These are phyloP conservation scores for Daldinia decipiens DNA, from an alignment of 495 filamentous ascomycete species.

Conservation along the genomic window DNA sequence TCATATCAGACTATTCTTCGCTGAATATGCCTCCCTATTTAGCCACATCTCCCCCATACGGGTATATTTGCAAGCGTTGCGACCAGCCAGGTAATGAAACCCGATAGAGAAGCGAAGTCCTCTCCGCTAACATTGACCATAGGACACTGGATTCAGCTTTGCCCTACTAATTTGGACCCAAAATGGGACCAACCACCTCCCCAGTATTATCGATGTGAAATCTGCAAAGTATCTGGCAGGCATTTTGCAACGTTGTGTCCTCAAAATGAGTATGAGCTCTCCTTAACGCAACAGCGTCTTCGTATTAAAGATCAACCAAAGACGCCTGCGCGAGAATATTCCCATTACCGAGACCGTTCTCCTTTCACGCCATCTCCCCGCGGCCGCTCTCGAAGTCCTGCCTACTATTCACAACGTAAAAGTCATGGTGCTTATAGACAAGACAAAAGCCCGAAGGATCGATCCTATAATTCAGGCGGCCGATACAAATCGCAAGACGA, in stretches of 20 bases:
- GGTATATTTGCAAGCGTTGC: conserved; percentile 54
- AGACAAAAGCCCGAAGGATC: conserved; percentile 10
- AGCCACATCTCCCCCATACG: neutral
- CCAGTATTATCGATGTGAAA: conserved; percentile 48
- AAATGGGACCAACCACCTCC: conserved; percentile 46
- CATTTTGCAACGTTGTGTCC: conserved; percentile 53
- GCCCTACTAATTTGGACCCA: conserved; percentile 57
- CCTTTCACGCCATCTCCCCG: conserved; percentile 6
- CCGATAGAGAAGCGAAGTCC: neutral
- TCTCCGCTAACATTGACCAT: conserved; percentile 26
- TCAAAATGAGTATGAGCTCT: conserved; percentile 39
- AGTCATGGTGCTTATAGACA: conserved; percentile 5
- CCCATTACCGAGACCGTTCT: conserved; percentile 4
- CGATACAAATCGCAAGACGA: neutral
- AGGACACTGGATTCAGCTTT: conserved; percentile 55
- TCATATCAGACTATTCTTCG: neutral
- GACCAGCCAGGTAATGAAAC: conserved; percentile 45
- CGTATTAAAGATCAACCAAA: neutral
- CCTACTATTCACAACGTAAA: neutral
- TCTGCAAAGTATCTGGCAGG: conserved; percentile 46
- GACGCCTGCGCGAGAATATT: conserved; percentile 1
- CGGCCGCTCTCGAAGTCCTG: conserved; percentile 18
- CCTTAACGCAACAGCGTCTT: conserved; percentile 46
- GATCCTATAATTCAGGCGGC: neutral
- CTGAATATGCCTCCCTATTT: neutral